These are phyloP conservation scores for Lactifluus echinatus DNA, from an alignment of 768 basidiomycete species.

Conservation along the genomic window DNA sequence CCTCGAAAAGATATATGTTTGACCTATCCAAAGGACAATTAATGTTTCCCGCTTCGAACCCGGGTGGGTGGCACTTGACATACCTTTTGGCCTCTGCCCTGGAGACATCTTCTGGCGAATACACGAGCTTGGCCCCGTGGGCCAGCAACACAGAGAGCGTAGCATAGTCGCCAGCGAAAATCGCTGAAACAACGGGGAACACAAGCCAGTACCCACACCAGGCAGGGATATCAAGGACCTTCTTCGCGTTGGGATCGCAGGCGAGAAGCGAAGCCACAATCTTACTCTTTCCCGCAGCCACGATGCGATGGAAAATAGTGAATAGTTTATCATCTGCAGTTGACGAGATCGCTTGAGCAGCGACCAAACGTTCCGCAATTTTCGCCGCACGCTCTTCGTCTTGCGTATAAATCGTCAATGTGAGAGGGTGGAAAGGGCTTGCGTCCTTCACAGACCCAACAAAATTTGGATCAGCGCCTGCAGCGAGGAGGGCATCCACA, in stretches of 20 bases:
- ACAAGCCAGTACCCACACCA: constrained; percentile 6
- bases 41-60: not conserved
- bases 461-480: constrained; percentile 38
- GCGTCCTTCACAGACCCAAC: constrained; percentile 27
- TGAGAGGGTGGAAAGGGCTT: constrained; percentile 24
- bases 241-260: constrained; percentile 27
- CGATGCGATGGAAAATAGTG: constrained; percentile 28
- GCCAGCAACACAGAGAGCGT: constrained; percentile 26
- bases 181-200: constrained; percentile 26
- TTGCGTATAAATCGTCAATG: constrained; percentile 23
- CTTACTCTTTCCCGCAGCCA: constrained; percentile 21
- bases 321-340: constrained; percentile 25
- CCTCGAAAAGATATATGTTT: not conserved
- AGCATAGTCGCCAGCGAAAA: constrained; percentile 23
- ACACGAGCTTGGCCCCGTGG: constrained; percentile 24
- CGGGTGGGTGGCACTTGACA: not conserved
- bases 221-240: constrained; percentile 25
- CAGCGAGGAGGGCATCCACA: constrained; percentile 39
- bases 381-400: constrained; percentile 22
- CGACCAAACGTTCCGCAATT: constrained; percentile 26
- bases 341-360: constrained; percentile 25
- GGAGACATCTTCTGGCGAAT: constrained; percentile 24
- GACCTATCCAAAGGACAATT: not conserved
- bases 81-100: constrained; percentile 22
- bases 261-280: constrained; percentile 25